Base-by-base conservation (phyloP, 257 asterid species). In the Linaria vulgaris region DNA sequence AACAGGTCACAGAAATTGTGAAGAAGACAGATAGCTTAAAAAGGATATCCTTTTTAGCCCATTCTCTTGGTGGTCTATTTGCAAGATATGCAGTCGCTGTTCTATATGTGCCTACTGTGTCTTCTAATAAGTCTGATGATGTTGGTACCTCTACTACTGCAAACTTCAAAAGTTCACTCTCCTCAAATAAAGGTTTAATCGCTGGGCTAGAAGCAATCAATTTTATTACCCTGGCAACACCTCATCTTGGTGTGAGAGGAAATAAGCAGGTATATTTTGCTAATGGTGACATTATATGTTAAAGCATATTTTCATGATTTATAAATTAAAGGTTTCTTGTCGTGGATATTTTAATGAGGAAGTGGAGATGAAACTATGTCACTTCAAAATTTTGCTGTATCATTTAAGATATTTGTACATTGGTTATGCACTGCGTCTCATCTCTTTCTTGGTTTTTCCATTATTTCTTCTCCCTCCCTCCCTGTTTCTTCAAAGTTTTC, bases 201-300 rank as follows among this genome's bases (percentile, higher is more conserved):
- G 91, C 97, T 67, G 96, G 97, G 55, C 79, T 92, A 72, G 91
- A 92, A 76, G 94, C 97, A 55, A 74, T 85, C 60, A 85, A 87
- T 74, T 92, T 92, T 77, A 87, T 92, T 67, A 87, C 99, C 74
- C 80, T 92, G 66, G 99, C 96, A 46, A 92, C 96, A 16, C 99
- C 99, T 76, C 99, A 92, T 87, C 95, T 92, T 21, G 97, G 97
- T 45, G 99, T 92, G 49, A 80, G 97, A 77, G 99, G 99, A 66
- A 89, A 79, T 69, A 92, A 78, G 56, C 97, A 92, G 96, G 98
- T 88, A 75, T 59, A 66, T 74, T 66, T 39, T 72, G 16, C 43
- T 56, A 68, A 56, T 53, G 20, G 51, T 7, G 51, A 46, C 30
- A 64, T 31, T 38, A 53, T 56, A 57, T 43, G 37, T 50, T 41